phyloP scores from a whole-genome alignment of 2,329 filamentous ascomycete species.

The Curvularia lunata region DNA sequence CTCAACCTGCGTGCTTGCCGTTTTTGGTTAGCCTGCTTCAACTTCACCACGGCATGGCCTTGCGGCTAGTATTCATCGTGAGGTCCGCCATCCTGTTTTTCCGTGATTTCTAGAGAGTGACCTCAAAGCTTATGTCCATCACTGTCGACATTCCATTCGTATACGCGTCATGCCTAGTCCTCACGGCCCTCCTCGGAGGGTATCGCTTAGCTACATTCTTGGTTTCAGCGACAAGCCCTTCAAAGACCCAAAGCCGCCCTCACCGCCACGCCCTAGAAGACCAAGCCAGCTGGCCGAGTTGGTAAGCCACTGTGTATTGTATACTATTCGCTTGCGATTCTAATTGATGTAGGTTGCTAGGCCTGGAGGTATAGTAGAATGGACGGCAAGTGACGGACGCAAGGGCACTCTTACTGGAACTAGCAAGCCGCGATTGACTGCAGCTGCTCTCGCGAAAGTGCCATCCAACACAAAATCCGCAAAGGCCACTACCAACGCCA shows the following conservation, averaged over 20 bases:
- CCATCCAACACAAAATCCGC: slow-evolving; percentile 13
- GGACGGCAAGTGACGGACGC: slow-evolving; percentile 44
- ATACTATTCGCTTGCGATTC: not conserved
- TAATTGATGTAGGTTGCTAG: slow-evolving; percentile 26
- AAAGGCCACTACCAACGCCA: not conserved
- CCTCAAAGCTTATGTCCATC: not conserved
- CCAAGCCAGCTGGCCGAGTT: slow-evolving; percentile 21
- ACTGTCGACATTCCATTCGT: not conserved
- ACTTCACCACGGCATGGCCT: not conserved
- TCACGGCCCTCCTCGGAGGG: slow-evolving; percentile 18
- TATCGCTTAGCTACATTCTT: slow-evolving; percentile 39
- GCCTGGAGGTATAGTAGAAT: slow-evolving; percentile 40
- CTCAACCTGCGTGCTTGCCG: not conserved
- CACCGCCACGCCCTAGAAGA: slow-evolving; percentile 6
- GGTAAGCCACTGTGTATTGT: slow-evolving; percentile 2
- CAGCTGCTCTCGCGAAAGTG: slow-evolving; percentile 21
- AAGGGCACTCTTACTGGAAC: slow-evolving; percentile 32
- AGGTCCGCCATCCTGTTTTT: not conserved
- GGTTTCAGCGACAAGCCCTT: slow-evolving; percentile 41
- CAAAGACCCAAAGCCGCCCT: slow-evolving; percentile 29
- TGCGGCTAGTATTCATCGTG: not conserved
- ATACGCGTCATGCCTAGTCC: slow-evolving; percentile 22
- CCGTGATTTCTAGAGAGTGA: not conserved
- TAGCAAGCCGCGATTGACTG: slow-evolving; percentile 24
- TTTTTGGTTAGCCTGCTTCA: not conserved